Conservation (phyloP, 768 basidiomycete genomes). For the Trametes meyenii region DNA sequence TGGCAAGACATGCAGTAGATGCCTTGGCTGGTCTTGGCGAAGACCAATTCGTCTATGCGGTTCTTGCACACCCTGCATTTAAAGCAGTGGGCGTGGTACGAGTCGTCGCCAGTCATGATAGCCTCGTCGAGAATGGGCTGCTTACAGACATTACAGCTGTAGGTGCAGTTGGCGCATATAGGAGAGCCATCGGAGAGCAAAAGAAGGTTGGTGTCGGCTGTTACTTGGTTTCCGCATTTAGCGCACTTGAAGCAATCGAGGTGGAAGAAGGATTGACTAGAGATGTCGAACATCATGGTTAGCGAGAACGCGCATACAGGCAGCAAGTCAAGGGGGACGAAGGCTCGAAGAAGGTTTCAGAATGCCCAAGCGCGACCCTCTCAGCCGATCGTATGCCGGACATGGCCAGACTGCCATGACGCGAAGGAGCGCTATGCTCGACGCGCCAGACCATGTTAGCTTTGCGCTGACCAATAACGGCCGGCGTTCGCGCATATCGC, state of each 20-base stretch:
- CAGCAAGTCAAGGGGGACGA: neutral
- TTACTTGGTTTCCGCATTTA: slow-evolving; percentile 91
- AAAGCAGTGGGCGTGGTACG: slow-evolving; percentile 98
- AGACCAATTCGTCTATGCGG: slow-evolving; percentile 96
- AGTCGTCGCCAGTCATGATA: slow-evolving; percentile 99
- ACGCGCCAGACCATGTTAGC: neutral
- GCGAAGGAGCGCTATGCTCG: neutral
- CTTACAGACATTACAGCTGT: slow-evolving; percentile 93
- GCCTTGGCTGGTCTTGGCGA: slow-evolving; percentile 96
- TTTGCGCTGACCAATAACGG: neutral
- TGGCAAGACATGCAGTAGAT: slow-evolving; percentile 99
- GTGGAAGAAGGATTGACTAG: slow-evolving; percentile 91
- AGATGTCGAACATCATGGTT: slow-evolving; percentile 14
- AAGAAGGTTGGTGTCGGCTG: slow-evolving; percentile 95
- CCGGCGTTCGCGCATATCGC: neutral
- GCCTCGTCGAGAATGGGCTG: slow-evolving; percentile 97
- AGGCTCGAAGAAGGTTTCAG: neutral
- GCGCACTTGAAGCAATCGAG: slow-evolving; percentile 97
- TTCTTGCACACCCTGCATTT: slow-evolving; percentile 95
- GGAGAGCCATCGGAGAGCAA: slow-evolving; percentile 97
- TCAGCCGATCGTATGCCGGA: neutral
- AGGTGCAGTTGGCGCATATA: slow-evolving; percentile 91
- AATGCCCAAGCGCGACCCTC: neutral
- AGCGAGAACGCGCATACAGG: neutral
- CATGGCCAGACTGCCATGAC: neutral